phyloP scores from a whole-genome alignment of 1,284 basidiomycete genomes.

The Irpex sp. region DNA sequence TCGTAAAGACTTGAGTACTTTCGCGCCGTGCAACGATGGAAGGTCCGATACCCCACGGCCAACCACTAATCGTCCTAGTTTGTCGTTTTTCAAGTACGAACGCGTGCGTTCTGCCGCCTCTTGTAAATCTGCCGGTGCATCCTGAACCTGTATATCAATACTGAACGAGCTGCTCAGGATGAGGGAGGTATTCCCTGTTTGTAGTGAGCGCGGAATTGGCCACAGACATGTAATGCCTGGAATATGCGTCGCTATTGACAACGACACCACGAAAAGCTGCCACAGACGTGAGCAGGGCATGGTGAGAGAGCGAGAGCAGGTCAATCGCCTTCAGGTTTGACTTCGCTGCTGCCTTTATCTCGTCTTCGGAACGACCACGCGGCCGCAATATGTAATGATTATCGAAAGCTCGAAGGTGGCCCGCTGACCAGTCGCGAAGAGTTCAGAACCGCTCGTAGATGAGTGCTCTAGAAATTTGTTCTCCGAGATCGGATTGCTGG shows the following conservation, averaged over 20 bases:
- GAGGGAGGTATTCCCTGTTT: conserved; percentile 47
- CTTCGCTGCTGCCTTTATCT: background rate
- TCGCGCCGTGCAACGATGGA: conserved; percentile 25
- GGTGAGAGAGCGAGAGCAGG: background rate
- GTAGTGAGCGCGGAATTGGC: conserved; percentile 56
- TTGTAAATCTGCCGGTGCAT: conserved; percentile 38
- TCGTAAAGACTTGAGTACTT: conserved; percentile 28
- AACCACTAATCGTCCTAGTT: conserved; percentile 42
- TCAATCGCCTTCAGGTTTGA: background rate
- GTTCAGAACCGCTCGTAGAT: background rate
- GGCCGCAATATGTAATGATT: background rate
- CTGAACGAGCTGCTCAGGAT: conserved; percentile 44
- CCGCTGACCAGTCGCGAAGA: background rate
- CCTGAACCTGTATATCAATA: conserved; percentile 30
- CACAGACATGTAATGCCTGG: conserved; percentile 34
- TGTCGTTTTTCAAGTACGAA: conserved; percentile 35
- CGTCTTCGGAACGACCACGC: background rate
- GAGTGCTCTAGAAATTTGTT: background rate
- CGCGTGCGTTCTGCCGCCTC: conserved; percentile 41
- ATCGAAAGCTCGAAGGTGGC: background rate
- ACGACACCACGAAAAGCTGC: background rate
- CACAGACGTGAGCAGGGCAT: background rate
- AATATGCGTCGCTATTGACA: background rate
- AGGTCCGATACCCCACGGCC: conserved; percentile 43
- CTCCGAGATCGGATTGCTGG: background rate